phyloP scores from a whole-genome alignment of 75 land plant species.

The Sequoia sempervirens region DNA sequence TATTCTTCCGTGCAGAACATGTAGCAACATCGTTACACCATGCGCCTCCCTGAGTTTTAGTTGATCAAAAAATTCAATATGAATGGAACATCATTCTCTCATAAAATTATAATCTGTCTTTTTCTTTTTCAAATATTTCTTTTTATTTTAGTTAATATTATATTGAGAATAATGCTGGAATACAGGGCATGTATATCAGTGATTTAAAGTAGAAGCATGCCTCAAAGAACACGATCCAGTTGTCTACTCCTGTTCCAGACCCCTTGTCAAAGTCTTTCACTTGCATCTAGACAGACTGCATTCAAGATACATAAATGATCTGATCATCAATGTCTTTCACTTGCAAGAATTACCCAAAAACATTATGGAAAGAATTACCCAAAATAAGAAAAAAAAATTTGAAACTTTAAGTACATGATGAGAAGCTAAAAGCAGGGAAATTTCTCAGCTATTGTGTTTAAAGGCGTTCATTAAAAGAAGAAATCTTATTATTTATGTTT shows the following conservation, averaged over 20 bases:
- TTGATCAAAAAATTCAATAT: neutral
- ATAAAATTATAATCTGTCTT: neutral
- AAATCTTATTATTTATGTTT: neutral
- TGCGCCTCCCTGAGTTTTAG: conserved; percentile 68
- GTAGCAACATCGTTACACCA: conserved; percentile 64
- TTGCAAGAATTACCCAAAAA: neutral
- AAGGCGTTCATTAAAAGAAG: neutral
- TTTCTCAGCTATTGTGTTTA: neutral
- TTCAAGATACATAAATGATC: neutral
- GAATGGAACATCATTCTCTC: neutral
- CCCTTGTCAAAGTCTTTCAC: conserved; percentile 66
- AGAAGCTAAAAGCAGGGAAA: neutral
- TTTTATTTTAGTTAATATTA: neutral
- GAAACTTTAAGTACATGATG: neutral
- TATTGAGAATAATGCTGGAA: neutral
- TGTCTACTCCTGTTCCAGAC: conserved; percentile 61
- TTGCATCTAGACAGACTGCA: conserved; percentile 96
- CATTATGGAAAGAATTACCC: neutral
- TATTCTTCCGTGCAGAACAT: conserved; percentile 43
- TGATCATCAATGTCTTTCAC: neutral
- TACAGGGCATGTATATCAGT: neutral
- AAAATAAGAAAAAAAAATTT: neutral
- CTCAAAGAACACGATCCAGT: conserved; percentile 84
- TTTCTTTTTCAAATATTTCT: neutral
- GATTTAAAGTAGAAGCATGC: conserved; percentile 19